phyloP scores from a whole-genome alignment of 768 basidiomycete genomes.

The Trametes meyenii region DNA sequence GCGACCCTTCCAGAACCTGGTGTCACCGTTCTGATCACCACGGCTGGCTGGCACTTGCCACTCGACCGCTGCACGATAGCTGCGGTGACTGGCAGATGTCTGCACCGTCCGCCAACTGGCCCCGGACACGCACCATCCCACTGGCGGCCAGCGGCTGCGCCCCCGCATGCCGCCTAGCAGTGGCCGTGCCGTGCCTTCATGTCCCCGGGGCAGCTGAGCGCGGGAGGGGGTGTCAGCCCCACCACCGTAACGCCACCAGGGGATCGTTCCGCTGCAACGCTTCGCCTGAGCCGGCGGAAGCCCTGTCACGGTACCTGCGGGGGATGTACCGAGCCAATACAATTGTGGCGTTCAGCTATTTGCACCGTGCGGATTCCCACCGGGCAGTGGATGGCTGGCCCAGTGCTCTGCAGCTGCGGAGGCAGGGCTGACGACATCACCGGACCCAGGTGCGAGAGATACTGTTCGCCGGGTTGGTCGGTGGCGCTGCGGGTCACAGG shows the following conservation, averaged over 20 bases:
- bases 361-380: slow-evolving; percentile 9
- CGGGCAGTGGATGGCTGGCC: background rate
- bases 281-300: slow-evolving; percentile 11
- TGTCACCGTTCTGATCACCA: slow-evolving; percentile 19
- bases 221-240: background rate
- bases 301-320: slow-evolving; percentile 11
- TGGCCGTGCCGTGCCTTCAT: background rate
- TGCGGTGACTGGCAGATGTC: slow-evolving; percentile 20
- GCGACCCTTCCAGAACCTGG: slow-evolving; percentile 12
- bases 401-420: background rate
- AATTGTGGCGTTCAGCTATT: slow-evolving; percentile 1
- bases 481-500: background rate
- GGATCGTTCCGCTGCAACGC: slow-evolving; percentile 5
- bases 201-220: background rate
- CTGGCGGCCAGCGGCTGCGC: background rate
- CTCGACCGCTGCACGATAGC: slow-evolving; percentile 3
- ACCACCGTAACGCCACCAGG: background rate
- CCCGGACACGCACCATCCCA: background rate
- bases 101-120: slow-evolving; percentile 8
- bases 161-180: background rate
- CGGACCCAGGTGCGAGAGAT: background rate
- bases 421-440: slow-evolving; percentile 6
- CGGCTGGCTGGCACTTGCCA: background rate
- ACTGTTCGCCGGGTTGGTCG: background rate
- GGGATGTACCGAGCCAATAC: slow-evolving; percentile 12